These are phyloP conservation scores for Globisporangium acanthophoron DNA, from an alignment of 352 stramenopile genomes.

Conservation along the genomic window DNA sequence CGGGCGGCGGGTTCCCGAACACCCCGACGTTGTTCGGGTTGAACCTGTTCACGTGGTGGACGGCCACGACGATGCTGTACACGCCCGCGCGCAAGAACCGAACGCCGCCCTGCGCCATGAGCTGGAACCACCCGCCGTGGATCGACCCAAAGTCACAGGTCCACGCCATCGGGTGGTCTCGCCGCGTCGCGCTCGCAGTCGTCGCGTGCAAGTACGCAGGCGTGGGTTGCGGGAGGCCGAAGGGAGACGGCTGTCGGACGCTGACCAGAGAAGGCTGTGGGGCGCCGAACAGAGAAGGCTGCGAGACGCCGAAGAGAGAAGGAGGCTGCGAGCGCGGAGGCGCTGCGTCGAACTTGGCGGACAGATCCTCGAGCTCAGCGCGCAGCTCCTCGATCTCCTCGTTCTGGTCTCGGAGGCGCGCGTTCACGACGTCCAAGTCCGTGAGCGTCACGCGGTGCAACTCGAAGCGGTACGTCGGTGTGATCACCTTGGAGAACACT, in stretches of 20 bases:
- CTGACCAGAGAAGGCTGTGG: no score
- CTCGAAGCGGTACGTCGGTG: slow-evolving; percentile 6
- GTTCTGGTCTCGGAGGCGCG: slow-evolving; percentile 6
- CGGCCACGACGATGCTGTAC: slow-evolving; percentile 1
- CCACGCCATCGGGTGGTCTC: neutral
- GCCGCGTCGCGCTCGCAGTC: neutral
- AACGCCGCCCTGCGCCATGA: neutral
- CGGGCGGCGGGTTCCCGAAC: neutral
- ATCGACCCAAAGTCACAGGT: neutral
- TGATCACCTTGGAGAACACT: slow-evolving; percentile 9
- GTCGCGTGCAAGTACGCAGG: neutral
- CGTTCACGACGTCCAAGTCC: slow-evolving; percentile 6
- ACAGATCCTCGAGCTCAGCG: slow-evolving; percentile 1
- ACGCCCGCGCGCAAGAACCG: neutral
- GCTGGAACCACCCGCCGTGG: neutral
- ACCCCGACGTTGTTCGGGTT: neutral
- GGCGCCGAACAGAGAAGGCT: no score
- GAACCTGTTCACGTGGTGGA: slow-evolving; percentile 6
- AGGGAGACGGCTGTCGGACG: neutral
- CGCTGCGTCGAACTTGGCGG: neutral
- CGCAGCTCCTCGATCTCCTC: slow-evolving; percentile 8
- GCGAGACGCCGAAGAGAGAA: neutral
- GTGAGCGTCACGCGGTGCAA: slow-evolving; percentile 3
- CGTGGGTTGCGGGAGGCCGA: neutral
- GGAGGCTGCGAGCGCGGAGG: neutral